These are phyloP conservation scores for Karstenula rhodostoma DNA, from an alignment of 2,329 filamentous ascomycete genomes.

Conservation along the genomic window DNA sequence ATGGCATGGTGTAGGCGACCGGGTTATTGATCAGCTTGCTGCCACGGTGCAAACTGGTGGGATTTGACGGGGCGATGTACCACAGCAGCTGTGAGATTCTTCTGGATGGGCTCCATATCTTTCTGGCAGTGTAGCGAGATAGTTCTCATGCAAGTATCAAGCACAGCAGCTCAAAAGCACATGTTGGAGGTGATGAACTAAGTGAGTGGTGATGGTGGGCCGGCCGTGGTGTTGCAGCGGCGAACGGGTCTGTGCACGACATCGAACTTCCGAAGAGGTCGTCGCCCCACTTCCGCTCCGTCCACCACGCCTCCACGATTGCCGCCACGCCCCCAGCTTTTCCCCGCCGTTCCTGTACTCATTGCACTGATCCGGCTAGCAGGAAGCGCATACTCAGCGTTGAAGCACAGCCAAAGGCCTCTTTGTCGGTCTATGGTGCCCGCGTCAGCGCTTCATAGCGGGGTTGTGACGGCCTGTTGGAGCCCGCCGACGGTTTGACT, in stretches of 20 bases:
- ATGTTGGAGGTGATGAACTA: background rate
- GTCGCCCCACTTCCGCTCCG: conserved; percentile 7
- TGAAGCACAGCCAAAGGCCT: background rate
- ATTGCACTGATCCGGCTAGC: background rate
- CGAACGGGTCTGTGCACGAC: conserved; percentile 8
- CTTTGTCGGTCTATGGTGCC: background rate
- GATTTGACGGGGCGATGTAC: background rate
- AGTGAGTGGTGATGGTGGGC: no score
- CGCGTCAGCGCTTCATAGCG: background rate
- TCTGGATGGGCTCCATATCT: background rate
- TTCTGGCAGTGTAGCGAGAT: conserved; percentile 1
- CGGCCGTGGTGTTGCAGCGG: background rate
- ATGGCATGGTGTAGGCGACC: background rate
- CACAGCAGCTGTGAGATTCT: background rate
- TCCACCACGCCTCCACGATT: background rate
- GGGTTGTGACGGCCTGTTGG: conserved; percentile 6
- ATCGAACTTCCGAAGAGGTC: no score
- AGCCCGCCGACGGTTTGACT: background rate
- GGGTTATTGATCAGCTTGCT: background rate
- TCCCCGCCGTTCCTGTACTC: conserved; percentile 4
- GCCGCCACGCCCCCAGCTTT: conserved; percentile 11
- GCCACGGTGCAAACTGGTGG: background rate
- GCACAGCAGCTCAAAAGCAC: background rate
- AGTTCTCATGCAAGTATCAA: background rate
- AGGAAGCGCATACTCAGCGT: background rate